A percentile compares a stretch with the other conserved stretches of the same genome.
phyloP scores from a whole-genome alignment of 2,329 filamentous ascomycete species.

The Cercospora zeina region DNA sequence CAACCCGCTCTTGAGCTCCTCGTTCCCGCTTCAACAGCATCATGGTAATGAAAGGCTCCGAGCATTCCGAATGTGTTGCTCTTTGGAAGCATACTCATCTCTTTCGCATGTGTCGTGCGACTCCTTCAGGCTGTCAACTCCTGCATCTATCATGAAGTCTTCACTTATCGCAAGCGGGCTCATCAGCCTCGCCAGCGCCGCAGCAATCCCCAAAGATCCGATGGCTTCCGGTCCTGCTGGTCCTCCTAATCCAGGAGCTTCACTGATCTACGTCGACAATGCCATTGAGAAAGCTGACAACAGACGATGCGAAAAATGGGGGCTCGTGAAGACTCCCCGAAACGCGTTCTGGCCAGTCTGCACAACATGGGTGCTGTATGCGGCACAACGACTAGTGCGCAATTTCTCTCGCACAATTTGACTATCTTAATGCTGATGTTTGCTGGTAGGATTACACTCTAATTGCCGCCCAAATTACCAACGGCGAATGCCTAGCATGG shows the following conservation, averaged over 20 bases:
- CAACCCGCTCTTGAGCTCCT: background rate
- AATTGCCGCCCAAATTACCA: background rate
- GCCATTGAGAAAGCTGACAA: background rate
- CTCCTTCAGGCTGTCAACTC: background rate
- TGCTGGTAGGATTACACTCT: conserved; percentile 1
- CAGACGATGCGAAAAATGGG: conserved; percentile 7
- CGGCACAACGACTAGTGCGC: background rate
- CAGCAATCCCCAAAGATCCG: background rate
- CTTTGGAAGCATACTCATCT: no score
- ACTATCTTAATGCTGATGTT: background rate
- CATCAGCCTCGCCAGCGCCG: background rate
- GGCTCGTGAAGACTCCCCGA: background rate
- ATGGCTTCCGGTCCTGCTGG: background rate
- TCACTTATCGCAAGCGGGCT: background rate
- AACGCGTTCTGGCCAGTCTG: conserved; percentile 5
- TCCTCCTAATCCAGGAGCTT: background rate
- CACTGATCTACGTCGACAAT: background rate
- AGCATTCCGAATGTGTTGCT: background rate
- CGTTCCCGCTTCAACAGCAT: background rate
- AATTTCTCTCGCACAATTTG: background rate
- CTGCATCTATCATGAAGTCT: background rate
- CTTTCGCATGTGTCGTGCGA: background rate
- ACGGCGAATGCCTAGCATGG: background rate
- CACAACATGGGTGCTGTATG: background rate
- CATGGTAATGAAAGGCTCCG: background rate